phyloP scores from a whole-genome alignment of 257 asterid species.

The Handroanthus guayacan region DNA sequence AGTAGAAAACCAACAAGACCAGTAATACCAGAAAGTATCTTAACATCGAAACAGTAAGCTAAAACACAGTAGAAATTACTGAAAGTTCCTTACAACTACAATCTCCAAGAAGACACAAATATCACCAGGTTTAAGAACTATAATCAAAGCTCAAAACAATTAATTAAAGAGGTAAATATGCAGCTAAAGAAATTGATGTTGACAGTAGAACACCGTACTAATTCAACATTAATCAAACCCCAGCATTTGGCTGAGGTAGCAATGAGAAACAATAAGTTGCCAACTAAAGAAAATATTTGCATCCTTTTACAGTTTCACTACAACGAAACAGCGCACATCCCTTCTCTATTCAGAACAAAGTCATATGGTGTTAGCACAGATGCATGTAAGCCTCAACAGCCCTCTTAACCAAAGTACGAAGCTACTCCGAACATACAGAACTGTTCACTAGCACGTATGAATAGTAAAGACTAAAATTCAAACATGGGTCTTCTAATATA shows the following conservation, averaged over 20 bases:
- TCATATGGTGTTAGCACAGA: too few relatives aligned
- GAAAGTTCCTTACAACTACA: neutral
- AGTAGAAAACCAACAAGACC: neutral
- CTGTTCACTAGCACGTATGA: slow-evolving; percentile 3
- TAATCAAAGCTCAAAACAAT: neutral
- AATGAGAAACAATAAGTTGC: slow-evolving; percentile 19
- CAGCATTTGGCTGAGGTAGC: slow-evolving; percentile 25
- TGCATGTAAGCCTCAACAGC: neutral
- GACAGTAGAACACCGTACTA: neutral
- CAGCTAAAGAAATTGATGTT: slow-evolving; percentile 13
- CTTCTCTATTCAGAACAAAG: slow-evolving; percentile 16
- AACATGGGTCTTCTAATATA: neutral
- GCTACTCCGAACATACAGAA: slow-evolving; percentile 1
- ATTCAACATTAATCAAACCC: slow-evolving; percentile 18
- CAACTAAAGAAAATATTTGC: slow-evolving; percentile 16
- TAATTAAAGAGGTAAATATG: neutral
- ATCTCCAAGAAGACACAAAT: slow-evolving; percentile 22
- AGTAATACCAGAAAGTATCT: slow-evolving; percentile 27
- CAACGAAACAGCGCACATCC: slow-evolving; percentile 19
- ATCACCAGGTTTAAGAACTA: neutral
- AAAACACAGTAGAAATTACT: slow-evolving; percentile 7
- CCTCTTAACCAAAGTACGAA: neutral
- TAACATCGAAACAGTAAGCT: slow-evolving; percentile 8
- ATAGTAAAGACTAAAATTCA: neutral
- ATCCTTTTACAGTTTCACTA: slow-evolving; percentile 5